Base-by-base conservation (phyloP, 371 early-diverging fungal species). In the Actinomucor elegans region DNA sequence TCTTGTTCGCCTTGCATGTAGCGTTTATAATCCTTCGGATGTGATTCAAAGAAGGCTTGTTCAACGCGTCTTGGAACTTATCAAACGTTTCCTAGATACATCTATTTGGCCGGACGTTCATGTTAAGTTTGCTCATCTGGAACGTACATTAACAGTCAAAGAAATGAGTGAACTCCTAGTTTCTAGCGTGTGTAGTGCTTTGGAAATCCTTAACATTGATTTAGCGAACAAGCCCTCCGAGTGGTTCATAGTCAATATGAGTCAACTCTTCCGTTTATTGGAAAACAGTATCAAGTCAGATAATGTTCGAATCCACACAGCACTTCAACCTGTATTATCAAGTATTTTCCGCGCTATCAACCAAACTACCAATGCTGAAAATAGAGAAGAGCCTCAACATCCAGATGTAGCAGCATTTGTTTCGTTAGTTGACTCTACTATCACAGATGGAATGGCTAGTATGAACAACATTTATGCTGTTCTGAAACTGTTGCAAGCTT, bases 1-100 rank as follows among this genome's bases (percentile, higher is more conserved):
- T 57, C 60, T 92, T 21, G 83, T 88, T 8, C 83, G 92, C 14
- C 86, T 94, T 54, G 83, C 87, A 1, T 86, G 87, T 33, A 77
- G 77, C 4, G 68, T 84, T 24, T 71, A 61, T 48, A 91, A 87
- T 20, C 81, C 85, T 5, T 58, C 66, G 0, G 79, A 79, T 47
- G 45, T 52, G 52, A 73, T 52, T 26, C 75, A 60, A 71, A 78
- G 67, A 65, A 74, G 56, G 65, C 64, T 89, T 8, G 73, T 86
- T 1, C 78, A 73, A 27, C 84, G 89, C 4, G 80, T 85, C 1
- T 52, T 90, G 9, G 83, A 80, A 5, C 57, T 90, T 12, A 67
- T 90, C 41, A 78, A 80, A 44, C 74, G 77, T 28, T 82, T 87
- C 28, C 62, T 92, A 36, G 67, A 63, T 5, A 66, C 80, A 3